These are phyloP conservation scores for Metarhizium rileyi DNA, from an alignment of 2,329 filamentous ascomycete species.

Conservation along the genomic window DNA sequence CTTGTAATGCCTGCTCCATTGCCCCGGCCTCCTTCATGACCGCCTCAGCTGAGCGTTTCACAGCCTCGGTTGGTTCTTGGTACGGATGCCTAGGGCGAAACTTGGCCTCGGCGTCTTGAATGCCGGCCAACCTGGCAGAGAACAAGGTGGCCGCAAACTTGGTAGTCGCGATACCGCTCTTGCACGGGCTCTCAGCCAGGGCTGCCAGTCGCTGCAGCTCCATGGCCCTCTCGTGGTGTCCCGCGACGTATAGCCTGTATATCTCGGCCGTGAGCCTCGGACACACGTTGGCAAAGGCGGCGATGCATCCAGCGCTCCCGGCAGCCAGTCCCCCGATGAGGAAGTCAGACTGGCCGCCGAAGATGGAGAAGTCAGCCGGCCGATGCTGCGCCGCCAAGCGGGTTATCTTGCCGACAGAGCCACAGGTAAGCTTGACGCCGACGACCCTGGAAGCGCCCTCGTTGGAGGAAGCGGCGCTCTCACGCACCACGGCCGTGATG, in stretches of 20 bases:
- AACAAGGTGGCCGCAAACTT: conserved; percentile 7
- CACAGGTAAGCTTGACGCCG: conserved; percentile 63
- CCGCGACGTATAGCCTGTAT: conserved; percentile 5
- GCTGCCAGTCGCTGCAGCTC: conserved; percentile 7
- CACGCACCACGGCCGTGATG: conserved; percentile 29
- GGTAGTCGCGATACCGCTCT: conserved; percentile 7
- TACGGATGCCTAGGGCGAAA: conserved; percentile 10
- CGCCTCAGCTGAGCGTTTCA: background rate
- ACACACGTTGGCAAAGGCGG: conserved; percentile 53
- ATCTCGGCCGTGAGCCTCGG: conserved; percentile 36
- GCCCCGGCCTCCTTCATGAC: conserved; percentile 5
- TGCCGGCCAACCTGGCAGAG: conserved; percentile 8
- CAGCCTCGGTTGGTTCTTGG: conserved; percentile 5
- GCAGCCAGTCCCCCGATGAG: conserved; percentile 50
- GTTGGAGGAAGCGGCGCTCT: conserved; percentile 13
- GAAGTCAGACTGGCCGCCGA: conserved; percentile 66
- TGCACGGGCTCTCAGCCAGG: conserved; percentile 11
- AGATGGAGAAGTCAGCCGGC: conserved; percentile 52
- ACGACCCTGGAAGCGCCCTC: conserved; percentile 45
- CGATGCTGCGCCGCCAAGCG: conserved; percentile 44
- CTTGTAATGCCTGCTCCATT: conserved; percentile 6
- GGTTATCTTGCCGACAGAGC: conserved; percentile 63
- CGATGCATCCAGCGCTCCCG: conserved; percentile 50
- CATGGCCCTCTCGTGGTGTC: conserved; percentile 2
- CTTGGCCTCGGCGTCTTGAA: conserved; percentile 7